Evolutionary conservation across 75 land plant genomes (phyloP).

Genomic region (Picea sitchensis): DNA sequence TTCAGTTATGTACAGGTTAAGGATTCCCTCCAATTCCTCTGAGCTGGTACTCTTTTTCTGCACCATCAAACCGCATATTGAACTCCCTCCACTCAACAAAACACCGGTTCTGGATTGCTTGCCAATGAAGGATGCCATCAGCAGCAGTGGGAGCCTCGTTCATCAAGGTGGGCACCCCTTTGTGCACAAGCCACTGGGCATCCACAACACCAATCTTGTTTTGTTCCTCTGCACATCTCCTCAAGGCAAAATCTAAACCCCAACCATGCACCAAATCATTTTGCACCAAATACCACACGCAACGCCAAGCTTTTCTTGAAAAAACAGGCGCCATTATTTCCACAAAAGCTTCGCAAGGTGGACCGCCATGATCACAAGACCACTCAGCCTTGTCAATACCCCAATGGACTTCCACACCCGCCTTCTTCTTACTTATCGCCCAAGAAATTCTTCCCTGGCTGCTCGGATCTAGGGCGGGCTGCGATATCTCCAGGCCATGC

Average conservation of each 20-base stretch:
- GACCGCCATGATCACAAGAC: slow-evolving; percentile 18
- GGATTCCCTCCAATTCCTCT: too few species aligned
- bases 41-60: too few species aligned
- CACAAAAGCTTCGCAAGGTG: slow-evolving; percentile 59
- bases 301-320: slow-evolving; percentile 87
- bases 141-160: background rate
- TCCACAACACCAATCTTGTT: slow-evolving; percentile 25
- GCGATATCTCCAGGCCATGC: slow-evolving; percentile 35
- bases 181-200: slow-evolving; percentile 26
- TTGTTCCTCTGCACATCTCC: slow-evolving; percentile 70
- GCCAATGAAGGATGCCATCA: too few species aligned
- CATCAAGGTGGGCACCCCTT: slow-evolving; percentile 18
- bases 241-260: slow-evolving; percentile 83
- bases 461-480: slow-evolving; percentile 29
- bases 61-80: too few species aligned
- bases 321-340: slow-evolving; percentile 98
- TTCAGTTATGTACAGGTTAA: too few species aligned
- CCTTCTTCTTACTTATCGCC: slow-evolving; percentile 12
- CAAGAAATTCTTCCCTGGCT: slow-evolving; percentile 4
- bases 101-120: too few species aligned
- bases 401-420: background rate
- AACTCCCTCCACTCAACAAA: too few species aligned
- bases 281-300: slow-evolving; percentile 89
- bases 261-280: slow-evolving; percentile 94
- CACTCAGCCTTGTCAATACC: slow-evolving; percentile 18